Percentiles rank a stretch among this genome's conserved stretches.
Evolutionary conservation across 2,329 filamentous ascomycete genomes (phyloP).

Genomic region (Cytospora chrysosperma): DNA sequence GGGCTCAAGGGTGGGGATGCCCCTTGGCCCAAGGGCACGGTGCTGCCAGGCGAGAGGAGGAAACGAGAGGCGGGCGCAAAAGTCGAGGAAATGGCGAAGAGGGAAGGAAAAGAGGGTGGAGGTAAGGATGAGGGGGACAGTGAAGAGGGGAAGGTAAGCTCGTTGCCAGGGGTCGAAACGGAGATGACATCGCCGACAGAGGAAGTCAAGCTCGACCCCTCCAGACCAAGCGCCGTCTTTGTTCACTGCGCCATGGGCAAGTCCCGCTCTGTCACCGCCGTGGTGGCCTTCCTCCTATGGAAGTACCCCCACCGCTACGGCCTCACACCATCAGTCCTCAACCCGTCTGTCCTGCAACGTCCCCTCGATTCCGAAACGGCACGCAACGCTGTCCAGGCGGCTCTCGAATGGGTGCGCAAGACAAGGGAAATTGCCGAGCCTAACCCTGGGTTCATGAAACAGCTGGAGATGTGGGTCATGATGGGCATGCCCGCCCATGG

Average conservation of each 20-base stretch:
- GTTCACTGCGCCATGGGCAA: constrained; percentile 90
- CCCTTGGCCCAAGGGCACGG: constrained; percentile 9
- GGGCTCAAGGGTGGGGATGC: constrained; percentile 49
- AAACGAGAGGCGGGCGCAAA: neutral
- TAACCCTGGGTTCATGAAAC: constrained; percentile 87
- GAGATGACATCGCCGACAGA: constrained; percentile 5
- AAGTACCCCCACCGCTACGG: constrained; percentile 57
- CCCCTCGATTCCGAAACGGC: constrained; percentile 37
- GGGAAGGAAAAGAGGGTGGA: neutral
- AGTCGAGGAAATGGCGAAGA: neutral
- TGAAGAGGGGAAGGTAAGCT: neutral
- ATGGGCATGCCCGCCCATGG: constrained; percentile 74
- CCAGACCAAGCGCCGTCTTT: constrained; percentile 45
- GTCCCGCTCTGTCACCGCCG: constrained; percentile 82
- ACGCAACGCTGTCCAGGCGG: constrained; percentile 52
- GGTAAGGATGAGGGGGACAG: neutral
- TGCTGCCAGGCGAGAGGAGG: constrained; percentile 2
- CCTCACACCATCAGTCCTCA: constrained; percentile 42
- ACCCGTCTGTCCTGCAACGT: constrained; percentile 27
- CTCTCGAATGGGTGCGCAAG: constrained; percentile 67
- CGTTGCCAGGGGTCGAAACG: constrained; percentile 3
- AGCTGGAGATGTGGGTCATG: constrained; percentile 81
- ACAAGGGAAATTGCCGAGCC: constrained; percentile 79
- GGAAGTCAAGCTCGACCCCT: constrained; percentile 10
- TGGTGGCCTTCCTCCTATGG: constrained; percentile 82